Evolutionary conservation across 106 monocot species (phyloP), one percentile per base, ranked within the genome.

Genomic region (Posidonia australis): DNA sequence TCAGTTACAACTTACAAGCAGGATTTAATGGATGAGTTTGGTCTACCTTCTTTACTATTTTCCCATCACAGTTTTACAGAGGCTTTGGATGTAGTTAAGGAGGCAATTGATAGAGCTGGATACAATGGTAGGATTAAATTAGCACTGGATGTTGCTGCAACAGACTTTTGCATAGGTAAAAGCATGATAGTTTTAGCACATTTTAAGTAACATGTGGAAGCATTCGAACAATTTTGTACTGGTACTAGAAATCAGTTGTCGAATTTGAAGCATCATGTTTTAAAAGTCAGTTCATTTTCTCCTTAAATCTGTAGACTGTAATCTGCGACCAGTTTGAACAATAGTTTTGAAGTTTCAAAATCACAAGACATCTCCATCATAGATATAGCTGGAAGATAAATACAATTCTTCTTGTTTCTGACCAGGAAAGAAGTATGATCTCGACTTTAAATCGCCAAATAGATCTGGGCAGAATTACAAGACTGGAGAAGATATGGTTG

Each of bases 71-170:
- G 96, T 70, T 77, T 90, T 46, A 60, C 78, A 3, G 84, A 96
- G 63, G 84, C 79, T 43, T 77, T 96, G 83, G 86, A 90, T 82
- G 83, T 96, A 76, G 81, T 87, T 54, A 84, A 79, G 55, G 86
- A 84, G 55, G 90, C 94, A 72, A 87, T 96, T 76, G 79, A 96
- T 29, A 76, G 83, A 77, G 86, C 94, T 63, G 86, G 90, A 63
- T 96, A 82, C 76, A 86, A 66, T 82, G 90, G 84, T 69, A 82
- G 71, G 73, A 90, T 96, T 63, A 90, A 90, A 70, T 56, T 96
- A 69, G 94, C 86, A 59, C 42, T 96, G 58, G 82, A 86, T 80
- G 69, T 87, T 70, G 77, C 80, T 70, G 94, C 90, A 46, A 84
- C 89, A 47, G 74, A 90, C 54, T 90, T 96, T 69, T 82, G 89